Evolutionary conservation across 106 monocot species (phyloP).

Genomic region (Agapanthus africanus): DNA sequence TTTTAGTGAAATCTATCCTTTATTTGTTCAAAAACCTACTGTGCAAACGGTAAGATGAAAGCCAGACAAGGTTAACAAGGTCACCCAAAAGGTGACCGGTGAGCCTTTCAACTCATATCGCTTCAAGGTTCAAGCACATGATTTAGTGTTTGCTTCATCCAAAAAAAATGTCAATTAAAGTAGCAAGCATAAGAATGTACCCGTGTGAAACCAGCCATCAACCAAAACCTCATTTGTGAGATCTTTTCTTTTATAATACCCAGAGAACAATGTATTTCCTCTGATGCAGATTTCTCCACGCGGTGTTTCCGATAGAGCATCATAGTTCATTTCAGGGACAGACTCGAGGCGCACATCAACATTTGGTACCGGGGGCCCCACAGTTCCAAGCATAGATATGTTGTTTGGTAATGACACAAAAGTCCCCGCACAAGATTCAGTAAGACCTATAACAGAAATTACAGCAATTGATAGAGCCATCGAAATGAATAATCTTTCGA

Average conservation of each 20-base stretch:
- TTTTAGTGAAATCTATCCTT: too few species aligned
- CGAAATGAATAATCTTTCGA: too few species aligned
- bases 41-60: too few species aligned
- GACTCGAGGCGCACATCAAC: constrained; percentile 80
- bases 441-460: constrained; percentile 49
- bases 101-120: too few species aligned
- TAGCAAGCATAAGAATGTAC: constrained; percentile 16
- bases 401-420: constrained; percentile 77
- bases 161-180: too few species aligned
- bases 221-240: constrained; percentile 70
- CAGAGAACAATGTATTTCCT: constrained; percentile 73
- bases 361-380: constrained; percentile 82
- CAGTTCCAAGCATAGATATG: constrained; percentile 77
- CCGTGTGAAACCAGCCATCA: constrained; percentile 98
- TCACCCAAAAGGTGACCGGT: too few species aligned
- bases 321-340: constrained; percentile 87
- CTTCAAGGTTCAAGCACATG: too few species aligned
- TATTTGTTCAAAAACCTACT: too few species aligned
- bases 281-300: constrained; percentile 79
- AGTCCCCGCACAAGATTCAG: constrained; percentile 85
- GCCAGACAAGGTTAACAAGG: too few species aligned
- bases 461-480: background rate
- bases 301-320: constrained; percentile 50
- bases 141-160: too few species aligned
- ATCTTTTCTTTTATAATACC: constrained; percentile 85